Evolutionary conservation across 2,329 filamentous ascomycete species (phyloP).

Genomic region (Metarhizium robertsii): DNA sequence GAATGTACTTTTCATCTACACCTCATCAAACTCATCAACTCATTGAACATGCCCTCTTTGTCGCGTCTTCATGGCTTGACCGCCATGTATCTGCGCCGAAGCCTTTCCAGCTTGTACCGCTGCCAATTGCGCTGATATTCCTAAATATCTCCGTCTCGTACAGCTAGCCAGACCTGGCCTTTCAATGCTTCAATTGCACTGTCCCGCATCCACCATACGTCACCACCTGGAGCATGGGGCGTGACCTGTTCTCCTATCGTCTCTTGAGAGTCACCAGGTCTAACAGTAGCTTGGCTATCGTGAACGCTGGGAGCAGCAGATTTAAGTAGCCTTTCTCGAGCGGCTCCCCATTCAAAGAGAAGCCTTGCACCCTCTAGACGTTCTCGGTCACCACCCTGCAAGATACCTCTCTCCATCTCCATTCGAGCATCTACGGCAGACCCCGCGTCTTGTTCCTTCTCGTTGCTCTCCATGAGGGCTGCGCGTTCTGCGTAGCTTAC

Average conservation of each 20-base stretch:
- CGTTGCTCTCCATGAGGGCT: slow-evolving; percentile 45
- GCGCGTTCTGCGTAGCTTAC: slow-evolving; percentile 59
- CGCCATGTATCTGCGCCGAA: background rate
- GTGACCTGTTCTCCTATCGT: slow-evolving; percentile 13
- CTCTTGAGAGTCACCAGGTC: slow-evolving; percentile 15
- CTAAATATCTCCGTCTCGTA: slow-evolving; percentile 24
- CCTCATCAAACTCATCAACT: slow-evolving; percentile 1
- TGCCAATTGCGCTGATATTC: background rate
- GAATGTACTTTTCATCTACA: background rate
- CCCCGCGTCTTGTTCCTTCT: slow-evolving; percentile 38
- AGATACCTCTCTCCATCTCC: slow-evolving; percentile 45
- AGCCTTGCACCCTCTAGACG: slow-evolving; percentile 39
- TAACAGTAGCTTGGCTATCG: slow-evolving; percentile 27
- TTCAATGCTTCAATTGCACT: slow-evolving; percentile 46
- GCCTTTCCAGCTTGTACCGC: background rate
- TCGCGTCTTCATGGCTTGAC: background rate
- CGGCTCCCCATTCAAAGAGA: slow-evolving; percentile 48
- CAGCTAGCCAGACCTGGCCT: slow-evolving; percentile 43
- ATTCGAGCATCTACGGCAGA: slow-evolving; percentile 61
- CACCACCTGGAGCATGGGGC: slow-evolving; percentile 14
- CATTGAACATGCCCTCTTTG: background rate
- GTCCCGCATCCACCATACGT: slow-evolving; percentile 46
- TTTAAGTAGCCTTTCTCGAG: slow-evolving; percentile 26
- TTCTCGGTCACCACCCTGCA: slow-evolving; percentile 29
- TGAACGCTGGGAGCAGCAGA: slow-evolving; percentile 11